These are phyloP conservation scores for Termitomyces eurrhizus DNA, from an alignment of 768 basidiomycete species.

Conservation along the genomic window DNA sequence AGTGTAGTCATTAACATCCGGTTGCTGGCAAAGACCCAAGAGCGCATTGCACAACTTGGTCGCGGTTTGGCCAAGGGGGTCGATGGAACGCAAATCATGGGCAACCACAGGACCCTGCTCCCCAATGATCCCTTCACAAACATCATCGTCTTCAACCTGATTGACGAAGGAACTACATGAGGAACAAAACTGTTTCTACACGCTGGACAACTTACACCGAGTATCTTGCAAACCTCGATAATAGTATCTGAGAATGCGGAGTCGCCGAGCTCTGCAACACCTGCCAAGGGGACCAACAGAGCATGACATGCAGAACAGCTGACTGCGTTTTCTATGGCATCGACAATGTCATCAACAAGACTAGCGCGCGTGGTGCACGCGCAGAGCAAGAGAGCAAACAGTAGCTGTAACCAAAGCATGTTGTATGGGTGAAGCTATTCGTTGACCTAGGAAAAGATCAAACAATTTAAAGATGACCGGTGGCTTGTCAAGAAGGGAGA, in stretches of 20 bases:
- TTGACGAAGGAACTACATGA: neutral
- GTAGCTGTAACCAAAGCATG: constrained; percentile 5
- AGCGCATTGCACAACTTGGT: constrained; percentile 53
- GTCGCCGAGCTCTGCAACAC: constrained; percentile 46
- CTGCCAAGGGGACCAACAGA: constrained; percentile 42
- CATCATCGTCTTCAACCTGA: constrained; percentile 52
- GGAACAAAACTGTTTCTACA: no score
- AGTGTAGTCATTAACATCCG: constrained; percentile 38
- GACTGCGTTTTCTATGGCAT: constrained; percentile 40
- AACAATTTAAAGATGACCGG: neutral
- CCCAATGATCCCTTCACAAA: constrained; percentile 48
- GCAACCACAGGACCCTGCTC: constrained; percentile 57
- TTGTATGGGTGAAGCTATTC: neutral
- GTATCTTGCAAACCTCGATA: constrained; percentile 39
- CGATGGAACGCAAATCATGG: constrained; percentile 49
- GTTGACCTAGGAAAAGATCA: neutral
- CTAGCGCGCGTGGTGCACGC: constrained; percentile 20
- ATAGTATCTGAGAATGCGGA: constrained; percentile 39
- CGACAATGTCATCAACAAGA: constrained; percentile 36
- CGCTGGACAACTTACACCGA: constrained; percentile 26
- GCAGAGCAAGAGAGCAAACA: constrained; percentile 17
- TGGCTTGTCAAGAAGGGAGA: neutral
- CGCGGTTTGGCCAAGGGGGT: constrained; percentile 41
- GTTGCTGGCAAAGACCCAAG: constrained; percentile 50
- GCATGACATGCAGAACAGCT: constrained; percentile 51